Evolutionary conservation across 1,284 basidiomycete species (phyloP).

Genomic region (Marasmius oreades): DNA sequence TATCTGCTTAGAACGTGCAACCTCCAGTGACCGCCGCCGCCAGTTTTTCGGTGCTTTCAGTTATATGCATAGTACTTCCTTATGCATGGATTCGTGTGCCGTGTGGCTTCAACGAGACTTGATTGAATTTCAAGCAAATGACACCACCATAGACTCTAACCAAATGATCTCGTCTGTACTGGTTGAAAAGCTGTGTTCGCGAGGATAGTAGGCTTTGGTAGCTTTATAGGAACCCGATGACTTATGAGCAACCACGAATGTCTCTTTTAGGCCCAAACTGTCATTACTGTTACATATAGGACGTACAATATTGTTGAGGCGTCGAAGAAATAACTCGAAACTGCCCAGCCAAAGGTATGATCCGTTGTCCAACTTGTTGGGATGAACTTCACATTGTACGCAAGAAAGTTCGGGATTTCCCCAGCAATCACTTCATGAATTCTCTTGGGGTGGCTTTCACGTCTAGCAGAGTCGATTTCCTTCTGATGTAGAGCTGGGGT

Average conservation of each 20-base stretch:
- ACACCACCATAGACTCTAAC: slow-evolving; percentile 3
- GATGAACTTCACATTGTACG: slow-evolving; percentile 2
- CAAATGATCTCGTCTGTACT: slow-evolving; percentile 7
- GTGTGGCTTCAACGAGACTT: no score
- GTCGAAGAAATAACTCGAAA: not conserved
- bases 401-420: not conserved
- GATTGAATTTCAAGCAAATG: no score
- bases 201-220: no score
- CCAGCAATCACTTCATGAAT: slow-evolving; percentile 1
- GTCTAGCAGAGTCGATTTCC: not conserved
- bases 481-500: not conserved
- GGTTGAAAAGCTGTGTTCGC: not conserved
- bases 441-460: not conserved
- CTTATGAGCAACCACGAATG: no score
- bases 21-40: no score
- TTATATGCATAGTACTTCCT: not conserved
- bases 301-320: no score
- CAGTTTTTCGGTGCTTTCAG: no score
- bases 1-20: no score
- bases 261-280: not conserved
- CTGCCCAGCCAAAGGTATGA: no score
- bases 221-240: no score
- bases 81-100: not conserved
- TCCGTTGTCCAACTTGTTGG: not conserved
- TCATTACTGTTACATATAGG: slow-evolving; percentile 7